Percentiles rank a stretch among this genome's conserved stretches.
phyloP scores from a whole-genome alignment of 768 basidiomycete species.

The Kwoniella sp. region DNA sequence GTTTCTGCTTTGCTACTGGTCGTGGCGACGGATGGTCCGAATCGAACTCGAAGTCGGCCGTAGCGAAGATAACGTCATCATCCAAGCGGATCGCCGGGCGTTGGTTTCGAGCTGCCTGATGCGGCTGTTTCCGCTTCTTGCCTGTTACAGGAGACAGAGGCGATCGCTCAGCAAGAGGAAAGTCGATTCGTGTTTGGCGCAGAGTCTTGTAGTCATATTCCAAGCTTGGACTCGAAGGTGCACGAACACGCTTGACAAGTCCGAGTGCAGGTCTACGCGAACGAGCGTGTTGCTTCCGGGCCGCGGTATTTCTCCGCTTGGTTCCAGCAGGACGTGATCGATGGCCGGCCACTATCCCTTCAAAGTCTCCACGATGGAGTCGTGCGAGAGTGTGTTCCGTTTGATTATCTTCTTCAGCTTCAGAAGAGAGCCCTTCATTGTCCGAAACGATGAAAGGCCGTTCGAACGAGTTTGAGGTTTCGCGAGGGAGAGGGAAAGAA shows the following conservation, averaged over 20 bases:
- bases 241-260: slow-evolving; percentile 19
- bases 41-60: slow-evolving; percentile 43
- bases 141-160: background rate
- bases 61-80: slow-evolving; percentile 51
- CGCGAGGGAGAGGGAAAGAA: background rate
- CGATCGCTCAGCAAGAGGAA: slow-evolving; percentile 24
- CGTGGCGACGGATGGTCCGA: slow-evolving; percentile 3
- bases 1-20: slow-evolving; percentile 1
- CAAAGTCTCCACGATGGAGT: slow-evolving; percentile 47
- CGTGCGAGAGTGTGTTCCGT: slow-evolving; percentile 35
- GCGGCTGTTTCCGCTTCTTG: slow-evolving; percentile 18
- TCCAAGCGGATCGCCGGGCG: slow-evolving; percentile 45
- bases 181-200: slow-evolving; percentile 35
- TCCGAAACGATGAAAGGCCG: slow-evolving; percentile 33
- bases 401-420: slow-evolving; percentile 44
- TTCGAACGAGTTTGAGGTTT: slow-evolving; percentile 8
- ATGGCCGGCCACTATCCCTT: slow-evolving; percentile 35
- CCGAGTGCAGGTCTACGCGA: slow-evolving; percentile 27
- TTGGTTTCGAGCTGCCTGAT: slow-evolving; percentile 14
- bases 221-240: background rate
- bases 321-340: background rate
- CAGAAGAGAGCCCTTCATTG: slow-evolving; percentile 22
- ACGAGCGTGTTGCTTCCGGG: background rate
- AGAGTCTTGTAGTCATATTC: background rate
- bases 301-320: background rate